These are phyloP conservation scores for Phytopythium kandeliae DNA, from an alignment of 352 stramenopile genomes.

Conservation along the genomic window DNA sequence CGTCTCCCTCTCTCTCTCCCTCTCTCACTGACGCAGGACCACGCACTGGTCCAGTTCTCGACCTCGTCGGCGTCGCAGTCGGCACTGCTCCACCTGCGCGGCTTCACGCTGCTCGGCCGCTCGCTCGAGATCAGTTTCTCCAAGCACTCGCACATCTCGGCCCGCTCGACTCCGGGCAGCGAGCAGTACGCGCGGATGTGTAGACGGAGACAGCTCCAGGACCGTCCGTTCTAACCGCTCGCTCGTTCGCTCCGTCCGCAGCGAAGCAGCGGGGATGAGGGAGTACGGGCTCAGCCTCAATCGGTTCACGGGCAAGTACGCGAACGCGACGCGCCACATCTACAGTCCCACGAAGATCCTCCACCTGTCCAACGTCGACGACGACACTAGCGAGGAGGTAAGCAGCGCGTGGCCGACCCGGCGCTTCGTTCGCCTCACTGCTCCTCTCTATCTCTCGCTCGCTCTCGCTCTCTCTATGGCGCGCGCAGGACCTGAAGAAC, in stretches of 20 bases:
- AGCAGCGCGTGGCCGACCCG: not conserved
- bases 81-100: constrained; percentile 44
- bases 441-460: too few species aligned
- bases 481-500: constrained; percentile 23
- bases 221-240: too few species aligned
- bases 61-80: constrained; percentile 35
- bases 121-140: constrained; percentile 64
- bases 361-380: constrained; percentile 58
- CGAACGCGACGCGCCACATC: constrained; percentile 50
- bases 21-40: constrained; percentile 18
- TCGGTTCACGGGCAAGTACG: constrained; percentile 60
- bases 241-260: not conserved
- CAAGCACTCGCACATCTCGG: constrained; percentile 47
- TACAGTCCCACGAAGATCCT: constrained; percentile 64
- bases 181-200: constrained; percentile 12
- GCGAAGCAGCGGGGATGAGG: constrained; percentile 22
- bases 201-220: too few species aligned
- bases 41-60: constrained; percentile 55
- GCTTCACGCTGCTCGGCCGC: constrained; percentile 40
- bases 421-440: too few species aligned
- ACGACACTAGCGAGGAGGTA: constrained; percentile 24
- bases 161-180: constrained; percentile 10
- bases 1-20: not conserved
- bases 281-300: constrained; percentile 48
- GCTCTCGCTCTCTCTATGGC: not conserved